Conservation (phyloP, 1,284 basidiomycete genomes). For the Melampsora americana region DNA sequence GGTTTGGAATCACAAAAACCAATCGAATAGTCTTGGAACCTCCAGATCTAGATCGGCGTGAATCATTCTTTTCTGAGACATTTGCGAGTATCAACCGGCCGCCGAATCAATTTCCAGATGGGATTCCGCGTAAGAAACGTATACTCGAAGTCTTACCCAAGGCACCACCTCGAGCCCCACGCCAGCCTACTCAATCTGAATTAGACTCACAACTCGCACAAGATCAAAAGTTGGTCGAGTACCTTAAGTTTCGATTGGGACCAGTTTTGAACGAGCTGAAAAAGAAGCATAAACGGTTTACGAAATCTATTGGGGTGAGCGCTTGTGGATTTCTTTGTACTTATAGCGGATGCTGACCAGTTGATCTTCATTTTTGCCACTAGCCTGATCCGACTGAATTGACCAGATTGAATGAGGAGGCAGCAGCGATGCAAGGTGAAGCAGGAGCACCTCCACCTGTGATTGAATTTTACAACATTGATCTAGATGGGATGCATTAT, state of each 20-base stretch:
- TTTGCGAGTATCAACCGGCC: constrained; percentile 56
- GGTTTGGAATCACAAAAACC: constrained; percentile 81
- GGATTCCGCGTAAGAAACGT: constrained; percentile 75
- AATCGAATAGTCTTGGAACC: constrained; percentile 70
- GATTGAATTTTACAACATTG: constrained; percentile 66
- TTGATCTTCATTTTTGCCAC: not conserved
- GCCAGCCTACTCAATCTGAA: constrained; percentile 77
- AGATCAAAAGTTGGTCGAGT: constrained; percentile 72
- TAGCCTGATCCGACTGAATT: not conserved
- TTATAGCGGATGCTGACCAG: not conserved
- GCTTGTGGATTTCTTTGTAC: constrained; percentile 1
- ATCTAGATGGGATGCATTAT: constrained; percentile 83
- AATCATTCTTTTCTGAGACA: constrained; percentile 52
- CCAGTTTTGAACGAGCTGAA: constrained; percentile 84
- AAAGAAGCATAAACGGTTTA: constrained; percentile 88
- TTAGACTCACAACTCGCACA: constrained; percentile 76
- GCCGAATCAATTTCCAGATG: constrained; percentile 87
- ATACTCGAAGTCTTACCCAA: constrained; percentile 80
- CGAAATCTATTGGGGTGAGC: constrained; percentile 72
- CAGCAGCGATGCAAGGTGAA: not conserved
- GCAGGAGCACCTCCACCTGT: not conserved
- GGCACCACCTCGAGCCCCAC: constrained; percentile 83
- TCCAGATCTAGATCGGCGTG: constrained; percentile 64
- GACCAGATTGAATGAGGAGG: constrained; percentile 8
- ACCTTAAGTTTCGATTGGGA: constrained; percentile 80